Percentiles rank a stretch among this genome's conserved stretches.
Evolutionary conservation across 1,284 basidiomycete species (phyloP).

Genomic region (Boletus nobilissimus): DNA sequence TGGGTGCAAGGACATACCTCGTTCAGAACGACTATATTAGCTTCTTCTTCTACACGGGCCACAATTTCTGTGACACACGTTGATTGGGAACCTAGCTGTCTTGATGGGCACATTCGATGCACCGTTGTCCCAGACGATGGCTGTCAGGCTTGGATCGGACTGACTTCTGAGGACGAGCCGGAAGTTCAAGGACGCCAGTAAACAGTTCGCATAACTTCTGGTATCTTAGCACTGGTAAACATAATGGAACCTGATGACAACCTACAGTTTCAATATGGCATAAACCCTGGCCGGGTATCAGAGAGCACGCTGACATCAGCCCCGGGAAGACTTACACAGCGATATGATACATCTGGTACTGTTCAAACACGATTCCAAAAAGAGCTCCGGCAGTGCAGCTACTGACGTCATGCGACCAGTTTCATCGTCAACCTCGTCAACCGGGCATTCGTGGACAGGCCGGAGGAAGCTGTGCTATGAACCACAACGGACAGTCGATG

Average conservation of each 20-base stretch:
- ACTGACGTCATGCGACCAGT: slow-evolving; percentile 41
- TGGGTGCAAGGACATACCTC: not conserved
- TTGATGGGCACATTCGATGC: not conserved
- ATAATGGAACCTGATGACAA: not conserved
- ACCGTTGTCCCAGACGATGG: slow-evolving; percentile 23
- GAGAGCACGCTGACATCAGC: not conserved
- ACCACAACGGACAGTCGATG: too few species aligned
- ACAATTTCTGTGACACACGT: not conserved
- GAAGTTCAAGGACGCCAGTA: slow-evolving; percentile 38
- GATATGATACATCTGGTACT: slow-evolving; percentile 22
- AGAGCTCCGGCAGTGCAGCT: slow-evolving; percentile 36
- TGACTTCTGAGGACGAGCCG: slow-evolving; percentile 30
- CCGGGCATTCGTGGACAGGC: not conserved
- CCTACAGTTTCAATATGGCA: slow-evolving; percentile 40
- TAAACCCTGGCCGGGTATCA: slow-evolving; percentile 26
- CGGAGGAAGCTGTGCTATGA: too few species aligned
- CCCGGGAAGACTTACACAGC: slow-evolving; percentile 34
- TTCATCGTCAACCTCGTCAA: slow-evolving; percentile 39
- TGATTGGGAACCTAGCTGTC: not conserved
- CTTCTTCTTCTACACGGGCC: not conserved
- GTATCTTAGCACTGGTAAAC: not conserved
- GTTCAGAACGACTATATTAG: not conserved
- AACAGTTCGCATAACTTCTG: slow-evolving; percentile 37
- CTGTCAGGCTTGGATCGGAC: slow-evolving; percentile 5
- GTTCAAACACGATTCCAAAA: slow-evolving; percentile 16